Evolutionary conservation across 441 rosid genomes (phyloP).

Genomic region (Capsella rubella): DNA sequence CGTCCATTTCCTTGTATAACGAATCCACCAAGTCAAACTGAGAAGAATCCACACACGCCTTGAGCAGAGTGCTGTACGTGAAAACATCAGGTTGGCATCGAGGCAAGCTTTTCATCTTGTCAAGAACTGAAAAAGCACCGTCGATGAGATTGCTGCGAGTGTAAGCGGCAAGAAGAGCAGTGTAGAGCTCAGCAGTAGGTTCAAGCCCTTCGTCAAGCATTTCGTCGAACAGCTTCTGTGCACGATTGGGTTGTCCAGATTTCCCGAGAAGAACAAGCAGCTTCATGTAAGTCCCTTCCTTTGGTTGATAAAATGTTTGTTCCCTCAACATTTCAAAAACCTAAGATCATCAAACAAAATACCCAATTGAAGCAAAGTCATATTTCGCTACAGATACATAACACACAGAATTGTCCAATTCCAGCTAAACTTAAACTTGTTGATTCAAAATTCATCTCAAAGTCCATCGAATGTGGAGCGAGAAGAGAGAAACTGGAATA

Average conservation of each 20-base stretch:
- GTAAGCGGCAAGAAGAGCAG: constrained; percentile 81
- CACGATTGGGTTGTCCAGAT: constrained; percentile 68
- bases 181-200: constrained; percentile 76
- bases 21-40: constrained; percentile 69
- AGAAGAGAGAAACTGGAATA: constrained; percentile 28
- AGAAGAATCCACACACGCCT: constrained; percentile 73
- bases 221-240: constrained; percentile 73
- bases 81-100: constrained; percentile 82
- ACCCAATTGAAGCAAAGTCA: constrained; percentile 26
- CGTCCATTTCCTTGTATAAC: constrained; percentile 77
- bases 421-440: not conserved
- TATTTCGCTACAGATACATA: not conserved
- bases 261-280: constrained; percentile 76
- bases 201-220: constrained; percentile 80
- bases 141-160: constrained; percentile 69
- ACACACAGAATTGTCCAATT: not conserved
- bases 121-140: constrained; percentile 67
- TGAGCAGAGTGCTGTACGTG: constrained; percentile 78
- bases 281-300: constrained; percentile 89
- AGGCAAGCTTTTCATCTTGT: constrained; percentile 73
- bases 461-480: not conserved
- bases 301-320: constrained; percentile 82
- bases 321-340: constrained; percentile 78
- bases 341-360: constrained; percentile 45
- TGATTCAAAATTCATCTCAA: not conserved